A percentile compares a stretch with the other conserved stretches of the same genome.
Conservation (phyloP, 768 basidiomycete genomes). For the Lactifluus volemus region DNA sequence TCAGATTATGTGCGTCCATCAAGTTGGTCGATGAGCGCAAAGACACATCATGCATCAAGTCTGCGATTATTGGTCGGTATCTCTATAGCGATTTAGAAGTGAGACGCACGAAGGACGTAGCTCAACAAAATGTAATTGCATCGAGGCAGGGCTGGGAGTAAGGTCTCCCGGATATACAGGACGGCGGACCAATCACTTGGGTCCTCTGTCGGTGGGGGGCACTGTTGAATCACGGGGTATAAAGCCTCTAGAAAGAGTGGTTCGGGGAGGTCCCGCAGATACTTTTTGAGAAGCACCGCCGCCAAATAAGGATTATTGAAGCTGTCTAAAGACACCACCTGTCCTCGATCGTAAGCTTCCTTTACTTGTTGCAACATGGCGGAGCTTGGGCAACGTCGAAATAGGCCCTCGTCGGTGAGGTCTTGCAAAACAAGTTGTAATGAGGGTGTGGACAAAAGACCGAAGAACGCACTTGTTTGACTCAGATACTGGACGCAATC, state of each 20-base stretch:
- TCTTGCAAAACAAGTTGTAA: slow-evolving; percentile 25
- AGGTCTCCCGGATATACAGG: slow-evolving; percentile 55
- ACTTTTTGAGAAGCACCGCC: slow-evolving; percentile 81
- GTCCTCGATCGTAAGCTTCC: slow-evolving; percentile 78
- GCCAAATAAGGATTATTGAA: slow-evolving; percentile 75
- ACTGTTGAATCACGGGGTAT: slow-evolving; percentile 57
- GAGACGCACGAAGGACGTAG: slow-evolving; percentile 32
- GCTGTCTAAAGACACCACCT: slow-evolving; percentile 68
- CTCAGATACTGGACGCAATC: slow-evolving; percentile 68
- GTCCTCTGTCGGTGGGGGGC: slow-evolving; percentile 49
- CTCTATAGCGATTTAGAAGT: not conserved
- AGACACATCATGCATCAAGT: slow-evolving; percentile 74
- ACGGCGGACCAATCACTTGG: slow-evolving; percentile 49
- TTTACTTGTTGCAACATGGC: slow-evolving; percentile 62
- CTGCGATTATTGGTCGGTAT: slow-evolving; percentile 30
- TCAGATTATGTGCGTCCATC: slow-evolving; percentile 80
- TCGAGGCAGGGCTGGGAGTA: slow-evolving; percentile 59
- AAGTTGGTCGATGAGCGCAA: slow-evolving; percentile 54
- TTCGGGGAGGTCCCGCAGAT: slow-evolving; percentile 68
- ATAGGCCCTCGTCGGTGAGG: slow-evolving; percentile 68
- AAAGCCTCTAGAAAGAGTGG: slow-evolving; percentile 68
- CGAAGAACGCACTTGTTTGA: slow-evolving; percentile 35
- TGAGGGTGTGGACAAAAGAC: not conserved
- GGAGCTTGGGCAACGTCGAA: slow-evolving; percentile 73
- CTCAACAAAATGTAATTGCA: slow-evolving; percentile 70